Percentiles rank a stretch among this genome's conserved stretches.
Evolutionary conservation across 2,329 filamentous ascomycete genomes (phyloP).

Genomic region (Scedosporium boydii): DNA sequence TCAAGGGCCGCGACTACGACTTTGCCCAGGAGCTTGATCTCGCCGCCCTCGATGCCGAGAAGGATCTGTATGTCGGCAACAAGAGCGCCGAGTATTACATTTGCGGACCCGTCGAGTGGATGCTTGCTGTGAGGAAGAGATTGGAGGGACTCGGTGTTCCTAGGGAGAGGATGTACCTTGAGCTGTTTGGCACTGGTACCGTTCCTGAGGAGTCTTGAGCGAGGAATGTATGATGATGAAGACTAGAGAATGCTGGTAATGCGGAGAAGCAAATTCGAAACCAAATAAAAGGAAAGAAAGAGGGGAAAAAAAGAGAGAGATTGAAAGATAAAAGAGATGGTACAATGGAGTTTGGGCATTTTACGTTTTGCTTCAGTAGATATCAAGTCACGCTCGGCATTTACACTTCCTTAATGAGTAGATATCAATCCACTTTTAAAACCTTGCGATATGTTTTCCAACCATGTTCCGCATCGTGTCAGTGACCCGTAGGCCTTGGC

Average conservation of each 20-base stretch:
- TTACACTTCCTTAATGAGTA: background rate
- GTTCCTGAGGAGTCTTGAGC: background rate
- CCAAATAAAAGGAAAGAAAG: background rate
- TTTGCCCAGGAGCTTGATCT: conserved; percentile 50
- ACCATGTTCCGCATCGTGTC: background rate
- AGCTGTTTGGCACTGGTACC: conserved; percentile 54
- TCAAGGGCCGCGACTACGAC: conserved; percentile 47
- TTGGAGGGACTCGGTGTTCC: conserved; percentile 48
- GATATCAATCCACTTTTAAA: conserved; percentile 1
- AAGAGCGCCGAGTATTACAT: conserved; percentile 55
- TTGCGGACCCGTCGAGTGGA: conserved; percentile 63
- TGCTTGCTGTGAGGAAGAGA: conserved; percentile 47
- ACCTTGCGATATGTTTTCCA: background rate
- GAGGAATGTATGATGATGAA: background rate
- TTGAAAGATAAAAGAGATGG: background rate
- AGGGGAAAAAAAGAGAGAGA: background rate
- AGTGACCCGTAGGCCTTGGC: no score
- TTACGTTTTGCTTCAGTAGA: no score
- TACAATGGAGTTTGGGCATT: background rate
- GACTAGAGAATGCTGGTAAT: no score
- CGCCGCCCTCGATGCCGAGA: conserved; percentile 38
- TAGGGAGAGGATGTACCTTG: conserved; percentile 51
- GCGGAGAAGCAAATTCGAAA: background rate
- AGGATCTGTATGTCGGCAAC: conserved; percentile 46
- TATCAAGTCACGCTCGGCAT: background rate